phyloP scores from a whole-genome alignment of 768 basidiomycete species.

The Cystobasidiopsis lactophilus region DNA sequence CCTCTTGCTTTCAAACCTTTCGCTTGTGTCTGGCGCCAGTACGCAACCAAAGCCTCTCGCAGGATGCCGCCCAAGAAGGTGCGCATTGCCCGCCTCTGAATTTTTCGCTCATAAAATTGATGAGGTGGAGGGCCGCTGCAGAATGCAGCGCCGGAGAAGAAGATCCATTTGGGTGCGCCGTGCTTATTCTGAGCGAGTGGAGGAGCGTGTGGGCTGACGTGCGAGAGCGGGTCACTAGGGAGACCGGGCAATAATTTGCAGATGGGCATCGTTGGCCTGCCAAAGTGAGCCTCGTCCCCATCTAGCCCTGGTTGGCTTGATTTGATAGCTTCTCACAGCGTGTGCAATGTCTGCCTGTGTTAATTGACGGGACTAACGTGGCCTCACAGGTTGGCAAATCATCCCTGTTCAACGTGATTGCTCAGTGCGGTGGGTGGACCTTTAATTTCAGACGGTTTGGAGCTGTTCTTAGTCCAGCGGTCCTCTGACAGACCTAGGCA shows the following conservation, averaged over 20 bases:
- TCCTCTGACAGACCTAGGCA: constrained; percentile 41
- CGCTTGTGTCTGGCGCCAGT: neutral
- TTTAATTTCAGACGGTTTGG: neutral
- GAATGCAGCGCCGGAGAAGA: constrained; percentile 55
- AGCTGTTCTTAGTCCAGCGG: neutral
- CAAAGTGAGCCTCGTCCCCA: neutral
- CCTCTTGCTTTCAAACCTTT: neutral
- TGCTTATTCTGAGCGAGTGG: no score
- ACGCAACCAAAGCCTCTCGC: neutral
- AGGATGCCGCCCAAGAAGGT: constrained; percentile 88
- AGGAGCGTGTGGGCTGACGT: no score
- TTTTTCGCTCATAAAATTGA: no score
- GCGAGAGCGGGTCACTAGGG: constrained; percentile 41
- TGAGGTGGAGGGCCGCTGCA: no score
- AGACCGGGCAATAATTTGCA: constrained; percentile 90
- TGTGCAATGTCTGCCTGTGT: neutral
- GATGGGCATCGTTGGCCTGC: constrained; percentile 82
- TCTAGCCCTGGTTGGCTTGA: neutral
- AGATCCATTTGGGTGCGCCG: no score
- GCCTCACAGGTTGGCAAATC: constrained; percentile 96
- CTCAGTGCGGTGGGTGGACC: constrained; percentile 48
- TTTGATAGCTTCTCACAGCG: neutral
- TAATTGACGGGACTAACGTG: constrained; percentile 29
- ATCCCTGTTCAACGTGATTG: constrained; percentile 95
- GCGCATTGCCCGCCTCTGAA: no score